Evolutionary conservation across 2,329 filamentous ascomycete genomes (phyloP).

Genomic region (Stemphylium beticola): DNA sequence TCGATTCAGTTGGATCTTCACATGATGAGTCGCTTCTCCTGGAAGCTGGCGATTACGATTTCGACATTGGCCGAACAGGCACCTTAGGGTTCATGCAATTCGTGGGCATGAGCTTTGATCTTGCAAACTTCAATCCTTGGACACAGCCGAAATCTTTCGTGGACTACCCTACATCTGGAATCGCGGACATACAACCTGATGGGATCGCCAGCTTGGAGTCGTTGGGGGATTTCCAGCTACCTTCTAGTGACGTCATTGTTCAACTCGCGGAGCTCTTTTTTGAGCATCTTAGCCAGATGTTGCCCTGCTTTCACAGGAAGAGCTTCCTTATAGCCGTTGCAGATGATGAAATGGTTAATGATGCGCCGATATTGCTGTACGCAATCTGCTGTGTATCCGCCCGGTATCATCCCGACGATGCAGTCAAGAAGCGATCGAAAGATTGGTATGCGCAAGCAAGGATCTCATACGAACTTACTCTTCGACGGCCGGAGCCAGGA

Average conservation of each 20-base stretch:
- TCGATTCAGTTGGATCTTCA: too few species aligned
- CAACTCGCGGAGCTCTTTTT: conserved; percentile 39
- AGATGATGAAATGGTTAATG: conserved; percentile 19
- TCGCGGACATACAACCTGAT: neutral
- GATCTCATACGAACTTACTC: conserved; percentile 33
- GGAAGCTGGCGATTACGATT: neutral
- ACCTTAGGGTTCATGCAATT: conserved; percentile 13
- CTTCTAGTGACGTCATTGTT: conserved; percentile 18
- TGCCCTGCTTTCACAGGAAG: conserved; percentile 39
- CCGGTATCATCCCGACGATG: conserved; percentile 27
- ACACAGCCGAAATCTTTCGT: neutral
- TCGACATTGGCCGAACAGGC: neutral
- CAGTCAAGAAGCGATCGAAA: conserved; percentile 22
- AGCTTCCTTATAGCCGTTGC: conserved; percentile 24
- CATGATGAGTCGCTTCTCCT: too few species aligned
- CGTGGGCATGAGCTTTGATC: conserved; percentile 19
- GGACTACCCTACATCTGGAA: conserved; percentile 3
- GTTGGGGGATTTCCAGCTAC: conserved; percentile 16
- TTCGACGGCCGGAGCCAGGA: conserved; percentile 22
- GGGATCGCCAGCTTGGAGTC: conserved; percentile 7
- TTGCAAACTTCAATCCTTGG: neutral
- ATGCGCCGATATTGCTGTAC: conserved; percentile 33
- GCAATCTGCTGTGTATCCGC: conserved; percentile 37
- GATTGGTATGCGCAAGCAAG: conserved; percentile 42
- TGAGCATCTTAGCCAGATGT: conserved; percentile 23